These are phyloP conservation scores for Penicillium sp. DNA, from an alignment of 2,329 filamentous ascomycete genomes.

Conservation along the genomic window DNA sequence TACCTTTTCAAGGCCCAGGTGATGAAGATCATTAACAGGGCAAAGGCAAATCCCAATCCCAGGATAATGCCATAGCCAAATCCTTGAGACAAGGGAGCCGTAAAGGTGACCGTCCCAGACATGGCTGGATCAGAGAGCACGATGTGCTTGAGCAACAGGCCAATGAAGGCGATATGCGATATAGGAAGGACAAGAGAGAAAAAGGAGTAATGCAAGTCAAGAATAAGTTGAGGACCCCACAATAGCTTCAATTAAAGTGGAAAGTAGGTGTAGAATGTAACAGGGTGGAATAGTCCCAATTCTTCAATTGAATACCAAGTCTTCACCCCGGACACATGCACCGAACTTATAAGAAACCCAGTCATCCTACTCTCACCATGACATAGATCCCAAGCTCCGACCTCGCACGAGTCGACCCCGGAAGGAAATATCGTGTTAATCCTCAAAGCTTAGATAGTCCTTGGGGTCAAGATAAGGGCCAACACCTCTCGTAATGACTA, in stretches of 20 bases:
- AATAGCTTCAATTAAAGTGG: not conserved
- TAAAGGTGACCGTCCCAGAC: slow-evolving; percentile 27
- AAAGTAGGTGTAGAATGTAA: not conserved
- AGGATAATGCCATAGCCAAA: slow-evolving; percentile 76
- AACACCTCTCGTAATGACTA: slow-evolving; percentile 16
- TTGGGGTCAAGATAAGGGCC: slow-evolving; percentile 17
- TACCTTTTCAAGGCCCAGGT: slow-evolving; percentile 64
- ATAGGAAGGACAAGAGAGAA: not conserved
- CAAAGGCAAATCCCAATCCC: slow-evolving; percentile 68
- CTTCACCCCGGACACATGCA: not conserved
- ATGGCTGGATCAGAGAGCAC: slow-evolving; percentile 8
- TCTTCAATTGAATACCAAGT: not conserved
- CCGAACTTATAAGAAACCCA: not conserved
- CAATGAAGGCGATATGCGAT: not conserved
- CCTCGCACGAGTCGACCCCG: slow-evolving; percentile 15
- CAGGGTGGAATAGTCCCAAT: not conserved
- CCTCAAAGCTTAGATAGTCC: slow-evolving; percentile 21
- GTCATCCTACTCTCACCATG: not conserved
- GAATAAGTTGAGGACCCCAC: not conserved
- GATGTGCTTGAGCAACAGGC: not conserved
- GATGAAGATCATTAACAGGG: slow-evolving; percentile 69
- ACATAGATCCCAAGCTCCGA: slow-evolving; percentile 18
- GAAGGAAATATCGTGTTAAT: not conserved
- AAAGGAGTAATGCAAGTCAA: not conserved
- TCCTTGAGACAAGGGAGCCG: slow-evolving; percentile 48